A percentile compares a stretch with the other conserved stretches of the same genome.
Evolutionary conservation across 495 filamentous ascomycete genomes (phyloP).

Genomic region (Hypoxylon lenormandii): DNA sequence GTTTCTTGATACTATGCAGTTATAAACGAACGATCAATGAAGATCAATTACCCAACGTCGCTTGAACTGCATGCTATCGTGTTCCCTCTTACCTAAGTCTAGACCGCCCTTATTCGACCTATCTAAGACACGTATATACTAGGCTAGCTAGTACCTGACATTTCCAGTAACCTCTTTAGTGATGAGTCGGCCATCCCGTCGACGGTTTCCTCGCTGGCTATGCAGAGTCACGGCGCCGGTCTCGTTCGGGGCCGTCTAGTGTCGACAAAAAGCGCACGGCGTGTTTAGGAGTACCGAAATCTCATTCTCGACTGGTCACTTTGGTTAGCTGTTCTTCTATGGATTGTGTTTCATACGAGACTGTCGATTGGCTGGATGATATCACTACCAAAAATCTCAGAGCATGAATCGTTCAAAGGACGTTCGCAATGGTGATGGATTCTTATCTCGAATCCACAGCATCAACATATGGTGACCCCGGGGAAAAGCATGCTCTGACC

Average conservation of each 20-base stretch:
- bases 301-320: slow-evolving; percentile 8
- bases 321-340: background rate
- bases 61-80: slow-evolving; percentile 24
- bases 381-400: background rate
- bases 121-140: slow-evolving; percentile 29
- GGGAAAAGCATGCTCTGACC: no score
- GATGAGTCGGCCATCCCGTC: slow-evolving; percentile 12
- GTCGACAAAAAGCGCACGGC: slow-evolving; percentile 13
- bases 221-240: background rate
- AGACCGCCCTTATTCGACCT: slow-evolving; percentile 40
- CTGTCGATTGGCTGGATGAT: background rate
- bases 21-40: slow-evolving; percentile 13
- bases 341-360: background rate
- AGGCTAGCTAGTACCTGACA: background rate
- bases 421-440: background rate
- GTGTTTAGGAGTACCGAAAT: background rate
- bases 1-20: background rate
- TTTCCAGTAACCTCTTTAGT: slow-evolving; percentile 11
- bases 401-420: background rate
- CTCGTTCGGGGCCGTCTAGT: background rate
- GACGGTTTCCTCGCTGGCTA: background rate
- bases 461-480: no score
- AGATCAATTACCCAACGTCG: slow-evolving; percentile 25
- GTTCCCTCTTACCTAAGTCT: slow-evolving; percentile 18
- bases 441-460: no score